A percentile compares a stretch with the other conserved stretches of the same genome.
Conservation (phyloP, 2,329 filamentous ascomycete genomes). For the Aspergillus fischeri region DNA sequence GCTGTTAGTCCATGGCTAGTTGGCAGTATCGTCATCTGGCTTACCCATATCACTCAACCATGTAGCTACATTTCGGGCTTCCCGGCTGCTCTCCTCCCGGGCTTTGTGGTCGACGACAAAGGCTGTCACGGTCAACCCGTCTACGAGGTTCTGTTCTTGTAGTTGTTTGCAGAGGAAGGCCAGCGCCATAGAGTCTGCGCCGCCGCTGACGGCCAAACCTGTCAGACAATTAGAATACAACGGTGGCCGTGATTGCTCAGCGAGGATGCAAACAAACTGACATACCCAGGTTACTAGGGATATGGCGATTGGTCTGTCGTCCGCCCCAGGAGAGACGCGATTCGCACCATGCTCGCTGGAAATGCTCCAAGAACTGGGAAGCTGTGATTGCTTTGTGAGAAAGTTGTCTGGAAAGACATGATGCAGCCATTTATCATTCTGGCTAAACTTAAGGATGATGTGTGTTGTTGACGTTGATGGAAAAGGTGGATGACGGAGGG, state of each 20-base stretch:
- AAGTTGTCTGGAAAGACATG: slow-evolving; percentile 5
- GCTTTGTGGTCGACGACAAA: slow-evolving; percentile 61
- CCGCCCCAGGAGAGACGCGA: slow-evolving; percentile 11
- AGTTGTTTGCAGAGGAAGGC: slow-evolving; percentile 64
- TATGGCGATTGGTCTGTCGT: slow-evolving; percentile 3
- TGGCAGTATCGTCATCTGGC: slow-evolving; percentile 1
- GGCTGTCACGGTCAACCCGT: slow-evolving; percentile 40
- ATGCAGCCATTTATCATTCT: slow-evolving; percentile 12
- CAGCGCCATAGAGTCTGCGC: slow-evolving; percentile 96
- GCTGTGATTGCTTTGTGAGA: slow-evolving; percentile 19
- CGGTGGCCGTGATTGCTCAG: not conserved
- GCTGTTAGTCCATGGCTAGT: not conserved
- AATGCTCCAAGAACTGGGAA: slow-evolving; percentile 26
- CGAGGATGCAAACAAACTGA: not conserved
- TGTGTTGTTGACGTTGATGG: not conserved
- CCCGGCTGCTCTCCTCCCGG: slow-evolving; percentile 51
- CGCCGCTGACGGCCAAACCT: slow-evolving; percentile 84
- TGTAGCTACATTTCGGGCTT: slow-evolving; percentile 50
- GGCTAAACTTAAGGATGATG: not conserved
- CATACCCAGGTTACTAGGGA: slow-evolving; percentile 28
- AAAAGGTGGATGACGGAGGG: not conserved
- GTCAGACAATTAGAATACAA: not conserved
- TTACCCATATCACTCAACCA: slow-evolving; percentile 45
- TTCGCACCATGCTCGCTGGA: slow-evolving; percentile 28
- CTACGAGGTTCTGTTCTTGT: slow-evolving; percentile 11